Evolutionary conservation across 805 yeast genomes (phyloP).

Genomic region (Brettanomyces sp.): DNA sequence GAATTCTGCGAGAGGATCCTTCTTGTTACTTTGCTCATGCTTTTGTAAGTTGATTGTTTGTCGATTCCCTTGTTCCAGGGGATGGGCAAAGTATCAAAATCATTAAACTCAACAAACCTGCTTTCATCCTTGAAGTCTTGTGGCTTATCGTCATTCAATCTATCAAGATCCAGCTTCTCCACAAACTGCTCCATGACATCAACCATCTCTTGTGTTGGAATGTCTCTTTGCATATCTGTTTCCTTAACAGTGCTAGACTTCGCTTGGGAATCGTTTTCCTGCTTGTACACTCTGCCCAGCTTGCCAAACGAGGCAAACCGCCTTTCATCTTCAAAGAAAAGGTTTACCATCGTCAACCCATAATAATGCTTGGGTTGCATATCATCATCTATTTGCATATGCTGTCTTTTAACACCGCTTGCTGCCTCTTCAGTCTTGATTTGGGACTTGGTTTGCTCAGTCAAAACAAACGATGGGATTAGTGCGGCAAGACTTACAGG

Average conservation of each 20-base stretch:
- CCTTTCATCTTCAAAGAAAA: conserved; percentile 75
- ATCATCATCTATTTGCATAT: conserved; percentile 7
- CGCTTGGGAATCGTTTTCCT: conserved; percentile 7
- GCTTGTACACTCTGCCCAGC: conserved; percentile 31
- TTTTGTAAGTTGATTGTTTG: not conserved
- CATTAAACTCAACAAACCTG: conserved; percentile 13
- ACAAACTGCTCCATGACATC: conserved; percentile 35
- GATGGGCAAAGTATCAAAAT: conserved; percentile 11
- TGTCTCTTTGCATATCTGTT: conserved; percentile 17
- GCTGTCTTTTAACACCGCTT: conserved; percentile 12
- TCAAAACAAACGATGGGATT: conserved; percentile 34
- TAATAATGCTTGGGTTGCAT: conserved; percentile 18
- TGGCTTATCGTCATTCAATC: conserved; percentile 5
- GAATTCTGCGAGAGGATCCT: conserved; percentile 13
- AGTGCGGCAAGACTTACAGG: conserved; percentile 46
- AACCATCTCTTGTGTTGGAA: conserved; percentile 31
- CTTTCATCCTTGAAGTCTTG: conserved; percentile 14
- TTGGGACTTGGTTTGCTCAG: conserved; percentile 10
- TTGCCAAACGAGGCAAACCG: conserved; percentile 36
- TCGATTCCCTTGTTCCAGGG: conserved; percentile 9
- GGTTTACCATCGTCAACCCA: conserved; percentile 39
- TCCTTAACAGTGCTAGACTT: not conserved
- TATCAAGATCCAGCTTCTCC: conserved; percentile 33
- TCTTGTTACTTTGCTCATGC: conserved; percentile 10
- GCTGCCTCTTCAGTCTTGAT: conserved; percentile 8